These are phyloP conservation scores for Scedosporium apiospermum DNA, from an alignment of 2,329 filamentous ascomycete species.

Conservation along the genomic window DNA sequence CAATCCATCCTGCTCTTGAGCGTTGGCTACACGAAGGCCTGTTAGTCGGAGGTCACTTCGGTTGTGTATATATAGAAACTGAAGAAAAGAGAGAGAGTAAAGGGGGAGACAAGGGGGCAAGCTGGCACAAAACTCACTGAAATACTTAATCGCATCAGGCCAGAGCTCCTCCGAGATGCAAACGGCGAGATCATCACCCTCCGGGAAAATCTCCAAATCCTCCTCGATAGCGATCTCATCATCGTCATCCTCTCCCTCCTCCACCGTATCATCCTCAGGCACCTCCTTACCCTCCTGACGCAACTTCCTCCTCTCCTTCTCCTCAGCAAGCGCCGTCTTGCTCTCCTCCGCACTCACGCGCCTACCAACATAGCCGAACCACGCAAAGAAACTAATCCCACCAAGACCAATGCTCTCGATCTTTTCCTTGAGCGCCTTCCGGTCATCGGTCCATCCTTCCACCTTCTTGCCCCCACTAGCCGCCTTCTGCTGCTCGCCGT, in stretches of 20 bases:
- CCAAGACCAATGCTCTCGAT: slow-evolving; percentile 53
- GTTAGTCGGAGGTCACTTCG: slow-evolving; percentile 22
- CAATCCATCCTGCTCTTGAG: slow-evolving; percentile 58
- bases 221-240: slow-evolving; percentile 55
- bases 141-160: slow-evolving; percentile 83
- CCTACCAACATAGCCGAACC: slow-evolving; percentile 71
- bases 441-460: slow-evolving; percentile 32
- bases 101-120: not conserved
- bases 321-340: slow-evolving; percentile 47
- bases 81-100: not conserved
- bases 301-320: slow-evolving; percentile 45
- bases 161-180: slow-evolving; percentile 80
- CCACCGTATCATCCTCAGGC: slow-evolving; percentile 27
- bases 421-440: slow-evolving; percentile 42
- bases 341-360: slow-evolving; percentile 66
- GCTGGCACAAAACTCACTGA: slow-evolving; percentile 51
- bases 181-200: slow-evolving; percentile 73
- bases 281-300: slow-evolving; percentile 41
- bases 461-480: slow-evolving; percentile 24
- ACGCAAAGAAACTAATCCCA: slow-evolving; percentile 74
- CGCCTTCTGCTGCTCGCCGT: slow-evolving; percentile 48
- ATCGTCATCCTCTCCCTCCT: slow-evolving; percentile 41
- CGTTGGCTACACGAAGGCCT: slow-evolving; percentile 31
- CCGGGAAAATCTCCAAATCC: slow-evolving; percentile 77
- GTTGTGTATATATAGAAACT: no score